Base-by-base conservation (phyloP, 768 basidiomycete genomes). In the Tubosaeta sp. region DNA sequence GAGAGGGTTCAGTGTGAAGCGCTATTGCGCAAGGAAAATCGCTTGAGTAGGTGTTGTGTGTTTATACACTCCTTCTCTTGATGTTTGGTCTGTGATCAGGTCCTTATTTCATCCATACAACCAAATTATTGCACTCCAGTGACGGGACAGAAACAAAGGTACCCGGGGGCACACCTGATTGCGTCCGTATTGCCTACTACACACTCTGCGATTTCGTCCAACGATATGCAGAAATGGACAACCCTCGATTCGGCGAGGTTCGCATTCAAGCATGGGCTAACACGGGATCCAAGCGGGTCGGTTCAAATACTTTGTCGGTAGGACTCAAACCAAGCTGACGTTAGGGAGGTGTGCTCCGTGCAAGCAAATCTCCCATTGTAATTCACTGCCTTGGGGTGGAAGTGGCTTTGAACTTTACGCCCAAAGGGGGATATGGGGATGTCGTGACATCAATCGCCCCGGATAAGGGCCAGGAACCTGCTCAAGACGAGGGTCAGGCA, bases 191-290 rank as follows among this genome's bases (percentile, higher is more conserved):
- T 12, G 59, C 63, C 32, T 65, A 57, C 38, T 41, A 63, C n/a
- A 52, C 54, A 3, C 62, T 80, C 30, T 47, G 63, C 41, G 54
- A 61, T 39, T 59, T 69, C 34, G 69, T 65, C 6, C 53, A 57
- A 24, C 53, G 50, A 27, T 79, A 76, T 43, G 76, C 64, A 3
- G 72, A 71, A 50, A 49, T 66, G 44, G 47, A 59, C 0, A 60
- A 59, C 34, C 55, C 73, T 43, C 54, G 57, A 7, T 66, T 80
- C 21, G 60, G 65, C n/a, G 58, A 59, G 41, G 42, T 80, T 19
- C 59, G 58, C 29, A 49, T 75, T 13, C 52, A 71, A 27, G 78
- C 73, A 5, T 81, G 78, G 77, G 67, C 70, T 22, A 65, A 68
- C 16, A 19, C 66, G 11, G 78, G 78, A 30, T 61, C 58, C 10